phyloP scores from a whole-genome alignment of 2,329 filamentous ascomycete species.

The Coniochaeta pulveracea region DNA sequence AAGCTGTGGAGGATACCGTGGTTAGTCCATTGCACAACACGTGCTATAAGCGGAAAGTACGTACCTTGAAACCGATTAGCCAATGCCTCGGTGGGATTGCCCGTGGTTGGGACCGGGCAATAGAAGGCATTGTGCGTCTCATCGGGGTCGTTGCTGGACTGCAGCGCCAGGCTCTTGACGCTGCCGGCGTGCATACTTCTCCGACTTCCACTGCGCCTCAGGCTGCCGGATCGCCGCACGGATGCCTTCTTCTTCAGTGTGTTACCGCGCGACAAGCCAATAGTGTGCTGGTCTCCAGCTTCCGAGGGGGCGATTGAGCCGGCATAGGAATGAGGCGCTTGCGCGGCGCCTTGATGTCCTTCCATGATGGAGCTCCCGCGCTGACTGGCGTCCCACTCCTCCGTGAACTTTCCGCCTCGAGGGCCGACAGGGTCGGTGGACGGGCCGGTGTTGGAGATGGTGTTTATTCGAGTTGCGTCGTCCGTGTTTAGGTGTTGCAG shows the following conservation, averaged over 20 bases:
- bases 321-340: slow-evolving; percentile 50
- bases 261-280: slow-evolving; percentile 38
- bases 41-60: slow-evolving; percentile 17
- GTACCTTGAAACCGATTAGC: slow-evolving; percentile 81
- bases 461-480: slow-evolving; percentile 9
- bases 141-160: slow-evolving; percentile 55
- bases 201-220: slow-evolving; percentile 71
- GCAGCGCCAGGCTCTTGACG: slow-evolving; percentile 67
- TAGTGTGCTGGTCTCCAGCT: slow-evolving; percentile 20
- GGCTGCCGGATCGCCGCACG: slow-evolving; percentile 58
- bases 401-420: slow-evolving; percentile 46
- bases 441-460: slow-evolving; percentile 10
- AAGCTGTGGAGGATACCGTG: slow-evolving; percentile 51
- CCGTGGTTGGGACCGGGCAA: slow-evolving; percentile 78
- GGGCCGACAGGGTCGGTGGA: slow-evolving; percentile 11
- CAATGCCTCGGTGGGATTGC: slow-evolving; percentile 78
- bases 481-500: slow-evolving; percentile 2
- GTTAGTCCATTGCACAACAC: not conserved
- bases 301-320: slow-evolving; percentile 39
- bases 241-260: slow-evolving; percentile 87
- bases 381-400: slow-evolving; percentile 61
- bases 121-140: slow-evolving; percentile 76
- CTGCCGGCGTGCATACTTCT: slow-evolving; percentile 77
- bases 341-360: slow-evolving; percentile 31
- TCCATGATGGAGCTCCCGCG: slow-evolving; percentile 55